A percentile compares a stretch with the other conserved stretches of the same genome.
Conservation (phyloP, 2,329 filamentous ascomycete species). For the Didymella keratinophila region DNA sequence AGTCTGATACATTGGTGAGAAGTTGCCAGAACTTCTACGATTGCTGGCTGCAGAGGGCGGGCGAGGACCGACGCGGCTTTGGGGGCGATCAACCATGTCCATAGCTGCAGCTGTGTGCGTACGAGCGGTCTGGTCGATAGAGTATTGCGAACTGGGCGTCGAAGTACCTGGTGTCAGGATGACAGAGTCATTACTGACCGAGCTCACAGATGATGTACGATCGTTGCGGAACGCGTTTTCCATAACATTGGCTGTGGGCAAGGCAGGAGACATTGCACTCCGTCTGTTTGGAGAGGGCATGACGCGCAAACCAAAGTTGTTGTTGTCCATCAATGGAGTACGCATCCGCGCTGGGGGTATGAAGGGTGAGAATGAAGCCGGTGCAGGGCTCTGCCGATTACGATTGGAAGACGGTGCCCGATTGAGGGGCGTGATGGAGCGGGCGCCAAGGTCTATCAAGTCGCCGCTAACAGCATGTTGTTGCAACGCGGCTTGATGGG, state of each 20-base stretch:
- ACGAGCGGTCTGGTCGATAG: constrained; percentile 40
- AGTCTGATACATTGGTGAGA: constrained; percentile 39
- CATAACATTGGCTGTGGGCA: constrained; percentile 25
- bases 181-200: constrained; percentile 40
- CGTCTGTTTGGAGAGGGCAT: constrained; percentile 45
- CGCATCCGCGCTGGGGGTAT: constrained; percentile 45
- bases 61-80: constrained; percentile 47
- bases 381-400: constrained; percentile 48
- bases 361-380: constrained; percentile 47
- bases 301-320: constrained; percentile 35
- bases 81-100: constrained; percentile 50
- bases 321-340: constrained; percentile 45
- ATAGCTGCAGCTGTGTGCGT: constrained; percentile 37
- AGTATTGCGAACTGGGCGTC: constrained; percentile 37
- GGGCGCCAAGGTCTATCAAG: constrained; percentile 48
- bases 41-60: constrained; percentile 46
- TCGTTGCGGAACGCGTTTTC: constrained; percentile 30
- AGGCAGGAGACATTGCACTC: constrained; percentile 32
- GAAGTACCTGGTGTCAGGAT: constrained; percentile 42
- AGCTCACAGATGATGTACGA: constrained; percentile 40
- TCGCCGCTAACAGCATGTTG: constrained; percentile 43
- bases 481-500: constrained; percentile 50
- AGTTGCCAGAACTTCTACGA: constrained; percentile 44
- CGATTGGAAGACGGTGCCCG: constrained; percentile 51
- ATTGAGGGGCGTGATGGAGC: constrained; percentile 50